Evolutionary conservation across 305 asterid species (phyloP).

Genomic region (Withania somnifera): DNA sequence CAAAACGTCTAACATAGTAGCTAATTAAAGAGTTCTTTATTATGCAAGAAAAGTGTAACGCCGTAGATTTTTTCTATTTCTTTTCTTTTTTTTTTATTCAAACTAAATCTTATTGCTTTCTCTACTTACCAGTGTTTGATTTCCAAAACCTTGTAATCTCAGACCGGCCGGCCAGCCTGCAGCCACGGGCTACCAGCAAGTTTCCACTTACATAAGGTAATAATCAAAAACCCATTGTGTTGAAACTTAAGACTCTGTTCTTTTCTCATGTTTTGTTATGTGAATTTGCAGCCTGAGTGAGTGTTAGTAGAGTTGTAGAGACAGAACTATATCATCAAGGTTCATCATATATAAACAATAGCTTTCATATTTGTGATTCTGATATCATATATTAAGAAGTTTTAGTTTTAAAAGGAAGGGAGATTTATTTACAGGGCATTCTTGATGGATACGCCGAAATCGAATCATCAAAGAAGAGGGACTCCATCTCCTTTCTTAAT

Average conservation of each 20-base stretch:
- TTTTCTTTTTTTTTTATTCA: neutral
- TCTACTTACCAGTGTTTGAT: neutral
- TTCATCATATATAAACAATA: neutral
- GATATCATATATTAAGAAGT: too few species aligned
- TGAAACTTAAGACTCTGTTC: neutral
- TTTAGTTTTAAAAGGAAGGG: neutral
- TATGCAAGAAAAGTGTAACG: neutral
- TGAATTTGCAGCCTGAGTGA: neutral
- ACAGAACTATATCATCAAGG: too few species aligned
- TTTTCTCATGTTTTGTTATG: neutral
- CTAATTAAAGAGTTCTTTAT: neutral
- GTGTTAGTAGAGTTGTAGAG: too few species aligned
- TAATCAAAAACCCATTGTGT: neutral
- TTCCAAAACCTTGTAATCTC: neutral
- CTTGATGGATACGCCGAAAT: conserved; percentile 2
- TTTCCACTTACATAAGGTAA: neutral
- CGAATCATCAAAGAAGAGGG: conserved; percentile 10
- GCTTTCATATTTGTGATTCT: neutral
- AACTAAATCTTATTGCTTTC: neutral
- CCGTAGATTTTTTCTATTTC: neutral
- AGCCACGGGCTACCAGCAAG: neutral
- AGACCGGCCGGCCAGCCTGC: neutral
- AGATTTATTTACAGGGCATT: neutral
- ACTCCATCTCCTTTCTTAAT: conserved; percentile 1
- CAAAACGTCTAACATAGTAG: neutral